A percentile compares a stretch with the other conserved stretches of the same genome.
Evolutionary conservation across 352 stramenopile genomes (phyloP).

Genomic region (Blastocystis sp.): DNA sequence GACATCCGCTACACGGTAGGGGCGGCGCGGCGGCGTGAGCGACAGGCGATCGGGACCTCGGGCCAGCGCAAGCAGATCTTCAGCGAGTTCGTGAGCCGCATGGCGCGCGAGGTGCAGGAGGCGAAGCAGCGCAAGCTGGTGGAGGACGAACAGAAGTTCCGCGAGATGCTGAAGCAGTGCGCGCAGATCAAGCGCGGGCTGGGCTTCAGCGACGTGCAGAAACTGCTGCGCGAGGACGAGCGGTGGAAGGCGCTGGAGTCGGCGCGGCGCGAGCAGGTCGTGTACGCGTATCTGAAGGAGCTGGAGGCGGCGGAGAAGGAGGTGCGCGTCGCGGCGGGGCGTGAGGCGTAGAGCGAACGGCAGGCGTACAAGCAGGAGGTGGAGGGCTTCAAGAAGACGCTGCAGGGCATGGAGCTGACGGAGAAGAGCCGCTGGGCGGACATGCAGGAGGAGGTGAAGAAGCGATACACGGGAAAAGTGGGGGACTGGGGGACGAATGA

Average conservation of each 20-base stretch:
- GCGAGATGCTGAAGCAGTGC: constrained; percentile 8
- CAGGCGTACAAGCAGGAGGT: not conserved
- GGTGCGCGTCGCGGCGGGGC: not conserved
- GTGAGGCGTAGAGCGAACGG: constrained; percentile 1
- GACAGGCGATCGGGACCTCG: not conserved
- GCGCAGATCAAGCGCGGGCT: not conserved
- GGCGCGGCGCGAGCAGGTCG: not conserved
- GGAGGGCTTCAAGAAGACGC: not conserved
- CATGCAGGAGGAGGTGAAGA: not conserved
- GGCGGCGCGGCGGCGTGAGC: not conserved
- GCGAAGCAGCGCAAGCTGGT: not conserved
- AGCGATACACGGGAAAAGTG: constrained; percentile 12
- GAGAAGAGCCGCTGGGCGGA: not conserved
- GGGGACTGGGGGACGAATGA: not conserved
- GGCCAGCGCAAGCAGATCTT: constrained; percentile 69
- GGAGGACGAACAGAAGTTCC: constrained; percentile 8
- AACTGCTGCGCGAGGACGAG: not conserved
- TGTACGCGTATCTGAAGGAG: constrained; percentile 7
- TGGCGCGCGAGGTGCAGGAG: constrained; percentile 26
- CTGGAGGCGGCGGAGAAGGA: not conserved
- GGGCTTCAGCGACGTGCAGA: constrained; percentile 14
- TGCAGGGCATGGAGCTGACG: not conserved
- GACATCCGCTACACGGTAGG: constrained; percentile 40
- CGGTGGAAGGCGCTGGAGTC: constrained; percentile 10
- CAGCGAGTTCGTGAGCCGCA: constrained; percentile 63